Conservation (phyloP, 169 alveolate species). For the Babesia bigemina region DNA sequence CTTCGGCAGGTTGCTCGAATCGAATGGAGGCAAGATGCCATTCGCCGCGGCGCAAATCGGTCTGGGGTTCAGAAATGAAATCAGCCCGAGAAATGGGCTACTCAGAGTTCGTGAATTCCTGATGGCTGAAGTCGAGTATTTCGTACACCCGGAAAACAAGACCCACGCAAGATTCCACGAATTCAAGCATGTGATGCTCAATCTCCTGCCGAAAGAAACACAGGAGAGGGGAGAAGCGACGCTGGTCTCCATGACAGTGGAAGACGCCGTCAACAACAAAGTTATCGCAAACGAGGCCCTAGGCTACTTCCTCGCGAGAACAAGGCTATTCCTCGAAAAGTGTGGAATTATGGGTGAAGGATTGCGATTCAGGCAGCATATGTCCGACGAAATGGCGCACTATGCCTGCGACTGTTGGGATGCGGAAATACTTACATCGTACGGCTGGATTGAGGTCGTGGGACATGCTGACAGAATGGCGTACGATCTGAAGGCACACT, state of each 20-base stretch:
- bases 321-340: constrained; percentile 88
- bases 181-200: constrained; percentile 83
- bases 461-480: constrained; percentile 98
- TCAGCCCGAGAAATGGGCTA: constrained; percentile 96
- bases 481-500: constrained; percentile 91
- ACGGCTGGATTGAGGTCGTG: constrained; percentile 97
- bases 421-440: constrained; percentile 94
- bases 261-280: constrained; percentile 88
- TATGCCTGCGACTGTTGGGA: constrained; percentile 99
- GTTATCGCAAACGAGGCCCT: constrained; percentile 93
- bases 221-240: constrained; percentile 73
- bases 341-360: constrained; percentile 91
- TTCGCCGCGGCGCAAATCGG: constrained; percentile 98
- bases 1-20: constrained; percentile 90
- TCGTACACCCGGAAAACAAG: constrained; percentile 92
- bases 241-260: constrained; percentile 79
- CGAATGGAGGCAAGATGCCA: constrained; percentile 94
- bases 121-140: constrained; percentile 99
- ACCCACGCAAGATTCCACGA: constrained; percentile 88
- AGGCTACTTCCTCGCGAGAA: constrained; percentile 95
- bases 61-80: constrained; percentile 96
- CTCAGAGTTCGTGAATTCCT: constrained; percentile 96
- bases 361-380: constrained; percentile 95
- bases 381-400: constrained; percentile 97
- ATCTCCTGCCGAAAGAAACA: constrained; percentile 85